Evolutionary conservation across 2,329 filamentous ascomycete genomes (phyloP), one percentile per base, ranked within the genome.

Genomic region (Alternaria incomplexa): DNA sequence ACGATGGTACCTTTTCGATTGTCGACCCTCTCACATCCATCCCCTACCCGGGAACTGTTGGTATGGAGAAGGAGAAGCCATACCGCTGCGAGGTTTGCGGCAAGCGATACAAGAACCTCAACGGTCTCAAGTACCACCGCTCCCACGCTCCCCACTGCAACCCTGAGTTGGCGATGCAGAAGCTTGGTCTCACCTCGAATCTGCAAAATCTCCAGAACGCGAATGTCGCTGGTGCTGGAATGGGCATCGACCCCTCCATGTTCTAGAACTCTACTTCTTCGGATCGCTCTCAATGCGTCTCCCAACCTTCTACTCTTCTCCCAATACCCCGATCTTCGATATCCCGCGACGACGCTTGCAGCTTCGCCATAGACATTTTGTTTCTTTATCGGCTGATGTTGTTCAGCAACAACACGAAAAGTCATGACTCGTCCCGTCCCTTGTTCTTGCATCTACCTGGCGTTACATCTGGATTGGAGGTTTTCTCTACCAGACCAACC

Each of bases 11-110:
- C 3, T 98, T 97, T 78, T 98, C 95, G 0, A 99, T 99, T 70
- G 95, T 99, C 55, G 97, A 99, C 73, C 96, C 96, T 0, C 92
- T 97, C 76, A 98, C 96, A 0, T 96, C 92, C 26, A 88, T 93
- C 1, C 96, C 96, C 0, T 99, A 98, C 69, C 96, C 96, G 0
- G 96, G 96, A 30, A 98, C 96, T 1, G 85, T 97, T 36, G 96
- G 96, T n/a, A 99, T 99, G 96, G 96, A 99, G 83, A 99, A 98
- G 80, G 95, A 98, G 84, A 99, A 99, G 84, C 96, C 96, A 3
- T 98, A 98, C 80, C 94, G 94, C 77, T 99, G 96, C 80, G 94
- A 98, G 69, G 91, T 93, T 11, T 99, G 96, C 78, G 94, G 95
- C 74, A 99, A 99, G 85, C 91, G 96, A 56, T 99, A 99, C 84